A percentile compares a stretch with the other conserved stretches of the same genome.
Evolutionary conservation across 257 asterid genomes (phyloP).

Genomic region (Solanum rostratum): DNA sequence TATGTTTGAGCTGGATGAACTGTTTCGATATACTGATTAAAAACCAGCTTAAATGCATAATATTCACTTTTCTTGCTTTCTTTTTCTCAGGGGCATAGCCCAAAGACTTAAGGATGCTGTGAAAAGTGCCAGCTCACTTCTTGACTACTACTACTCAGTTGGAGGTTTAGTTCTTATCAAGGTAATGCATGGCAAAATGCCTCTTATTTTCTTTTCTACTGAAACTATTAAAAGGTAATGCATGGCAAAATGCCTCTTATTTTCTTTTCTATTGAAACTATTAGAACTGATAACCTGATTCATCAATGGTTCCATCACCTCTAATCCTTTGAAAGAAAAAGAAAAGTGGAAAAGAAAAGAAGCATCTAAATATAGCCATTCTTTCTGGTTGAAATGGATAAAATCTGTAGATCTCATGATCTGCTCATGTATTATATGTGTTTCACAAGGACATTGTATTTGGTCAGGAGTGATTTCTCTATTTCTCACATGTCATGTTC

Average conservation of each 20-base stretch:
- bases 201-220: too few species aligned
- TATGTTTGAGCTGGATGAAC: conserved; percentile 16
- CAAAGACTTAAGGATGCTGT: conserved; percentile 53
- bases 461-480: not conserved
- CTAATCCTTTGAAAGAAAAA: not conserved
- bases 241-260: not conserved
- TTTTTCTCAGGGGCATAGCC: conserved; percentile 37
- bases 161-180: conserved; percentile 62
- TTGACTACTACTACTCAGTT: conserved; percentile 59
- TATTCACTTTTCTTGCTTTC: conserved; percentile 1
- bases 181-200: too few species aligned
- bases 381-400: not conserved
- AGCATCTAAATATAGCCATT: not conserved
- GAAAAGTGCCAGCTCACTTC: conserved; percentile 46
- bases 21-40: not conserved
- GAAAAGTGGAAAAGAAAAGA: not conserved
- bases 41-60: not conserved
- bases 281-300: not conserved
- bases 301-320: not conserved
- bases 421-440: not conserved
- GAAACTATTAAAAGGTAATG: too few species aligned
- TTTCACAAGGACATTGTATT: not conserved
- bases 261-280: not conserved
- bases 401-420: not conserved
- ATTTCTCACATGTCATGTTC: conserved; percentile 1